Percentiles rank a stretch among this genome's conserved stretches.
Evolutionary conservation across 139 green algal genomes (phyloP).

Genomic region (Chlamydomonas sp.): DNA sequence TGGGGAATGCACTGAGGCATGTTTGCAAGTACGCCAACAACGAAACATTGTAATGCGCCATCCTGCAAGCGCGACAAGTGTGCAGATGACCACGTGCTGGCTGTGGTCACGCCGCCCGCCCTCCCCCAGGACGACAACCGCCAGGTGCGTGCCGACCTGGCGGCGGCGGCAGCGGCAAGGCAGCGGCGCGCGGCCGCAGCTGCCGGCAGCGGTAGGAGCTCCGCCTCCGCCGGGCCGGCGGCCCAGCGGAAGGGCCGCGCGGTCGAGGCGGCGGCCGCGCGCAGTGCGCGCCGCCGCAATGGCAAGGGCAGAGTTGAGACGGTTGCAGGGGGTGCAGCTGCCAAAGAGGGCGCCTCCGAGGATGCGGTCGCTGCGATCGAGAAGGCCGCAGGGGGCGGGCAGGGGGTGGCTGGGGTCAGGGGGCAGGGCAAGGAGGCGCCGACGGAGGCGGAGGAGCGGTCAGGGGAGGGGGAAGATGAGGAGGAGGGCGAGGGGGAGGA

Average conservation of each 20-base stretch:
- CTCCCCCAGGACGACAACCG: constrained; percentile 16
- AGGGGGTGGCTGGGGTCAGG: too few relatives aligned
- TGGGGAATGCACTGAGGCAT: too few relatives aligned
- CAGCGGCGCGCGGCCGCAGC: not conserved
- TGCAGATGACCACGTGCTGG: not conserved
- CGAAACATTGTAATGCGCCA: too few relatives aligned
- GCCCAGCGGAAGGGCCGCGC: not conserved
- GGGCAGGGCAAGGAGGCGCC: not conserved
- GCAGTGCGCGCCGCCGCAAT: too few relatives aligned
- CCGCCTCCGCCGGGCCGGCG: too few relatives aligned
- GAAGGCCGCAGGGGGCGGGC: too few relatives aligned
- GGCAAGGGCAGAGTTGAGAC: too few relatives aligned
- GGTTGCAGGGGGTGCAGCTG: too few relatives aligned
- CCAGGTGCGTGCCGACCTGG: constrained; percentile 8
- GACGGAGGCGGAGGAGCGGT: not conserved
- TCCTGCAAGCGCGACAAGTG: not conserved
- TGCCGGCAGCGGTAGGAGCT: not conserved
- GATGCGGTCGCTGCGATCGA: not conserved
- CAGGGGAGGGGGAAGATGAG: not conserved
- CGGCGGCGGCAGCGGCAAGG: not conserved
- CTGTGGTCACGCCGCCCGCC: not conserved
- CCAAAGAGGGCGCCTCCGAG: not conserved
- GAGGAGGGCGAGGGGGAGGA: not conserved
- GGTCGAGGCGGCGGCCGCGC: too few relatives aligned
- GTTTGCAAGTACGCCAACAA: too few relatives aligned